These are phyloP conservation scores for Cephalotrichum gorgonifer DNA, from an alignment of 2,329 filamentous ascomycete genomes.

Conservation along the genomic window DNA sequence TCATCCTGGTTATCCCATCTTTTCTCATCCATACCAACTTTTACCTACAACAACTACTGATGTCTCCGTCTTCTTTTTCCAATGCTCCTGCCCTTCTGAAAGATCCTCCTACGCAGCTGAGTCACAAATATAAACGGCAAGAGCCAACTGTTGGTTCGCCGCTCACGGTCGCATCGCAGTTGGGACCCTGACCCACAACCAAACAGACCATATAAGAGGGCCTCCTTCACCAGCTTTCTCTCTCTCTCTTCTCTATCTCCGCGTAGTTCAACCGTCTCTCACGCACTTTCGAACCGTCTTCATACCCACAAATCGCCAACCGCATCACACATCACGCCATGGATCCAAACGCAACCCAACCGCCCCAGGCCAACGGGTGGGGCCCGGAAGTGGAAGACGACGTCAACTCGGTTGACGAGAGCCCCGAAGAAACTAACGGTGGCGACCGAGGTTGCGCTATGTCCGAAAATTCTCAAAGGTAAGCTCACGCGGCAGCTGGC, in stretches of 20 bases:
- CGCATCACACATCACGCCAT: neutral
- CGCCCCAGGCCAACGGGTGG: neutral
- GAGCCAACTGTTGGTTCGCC: too few relatives aligned
- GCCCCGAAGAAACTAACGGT: neutral
- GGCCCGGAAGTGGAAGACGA: neutral
- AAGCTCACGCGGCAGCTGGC: neutral
- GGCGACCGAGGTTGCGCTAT: neutral
- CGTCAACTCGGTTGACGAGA: neutral
- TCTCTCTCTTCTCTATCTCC: too few relatives aligned
- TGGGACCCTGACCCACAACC: too few relatives aligned
- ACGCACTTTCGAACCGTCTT: neutral
- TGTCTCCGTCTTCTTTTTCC: neutral
- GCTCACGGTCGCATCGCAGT: too few relatives aligned
- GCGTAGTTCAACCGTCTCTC: too few relatives aligned
- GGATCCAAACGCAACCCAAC: slow-evolving; percentile 7
- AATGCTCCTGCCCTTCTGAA: neutral
- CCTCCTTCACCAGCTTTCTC: too few relatives aligned
- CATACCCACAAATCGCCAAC: neutral
- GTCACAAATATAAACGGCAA: neutral
- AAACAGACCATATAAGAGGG: too few relatives aligned
- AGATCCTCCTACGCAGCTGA: neutral
- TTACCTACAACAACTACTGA: neutral
- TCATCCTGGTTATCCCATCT: slow-evolving; percentile 9
- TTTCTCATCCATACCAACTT: slow-evolving; percentile 6
- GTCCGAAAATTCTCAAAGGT: neutral